Evolutionary conservation across 2,329 filamentous ascomycete species (phyloP), one percentile per base, ranked within the genome.

Genomic region (Ophiocordyceps robertsii): DNA sequence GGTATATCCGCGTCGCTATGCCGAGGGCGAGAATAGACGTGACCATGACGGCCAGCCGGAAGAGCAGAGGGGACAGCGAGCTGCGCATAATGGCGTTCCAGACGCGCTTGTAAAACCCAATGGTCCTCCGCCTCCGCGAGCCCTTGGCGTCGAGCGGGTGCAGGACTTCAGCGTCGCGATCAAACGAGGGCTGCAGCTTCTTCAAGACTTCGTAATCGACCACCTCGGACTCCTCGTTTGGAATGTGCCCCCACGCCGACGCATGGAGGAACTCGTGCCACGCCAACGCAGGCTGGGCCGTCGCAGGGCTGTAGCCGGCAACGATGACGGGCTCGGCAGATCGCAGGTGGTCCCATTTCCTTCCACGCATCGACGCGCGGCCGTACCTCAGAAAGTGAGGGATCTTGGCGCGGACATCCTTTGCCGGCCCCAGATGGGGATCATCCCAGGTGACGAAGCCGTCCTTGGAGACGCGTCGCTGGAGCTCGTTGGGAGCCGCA

Each of bases 11-110:
- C 4, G 72, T 77, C 2, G 88, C 82, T 9, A 98, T 70, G 13
- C 78, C 85, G 21, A 98, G 73, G 5, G 88, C 89, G 43, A 86
- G 69, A 33, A 85, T 74, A 2, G 88, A 94, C 47, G 93, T 93
- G 45, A 80, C 70, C 57, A 95, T 80, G 40, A 95, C 86, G 13
- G 77, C 81, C 17, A 94, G 65, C 41, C 92, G 84, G 58, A 95
- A 86, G 13, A 84, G 67, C 43, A 95, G 68, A 3, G 92, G 92
- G 1, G 95, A 83, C 49, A 95, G 80, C 12, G 88, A 83, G 55
- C 89, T 87, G 45, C 81, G 80, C 54, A 95, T 69, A 27, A 93
- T 68, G 32, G 77, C 73, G 42, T 74, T 72, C 69, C 83, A 82
- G 40, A 82, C 61, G 43, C 78, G 73, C 56, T 77, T 75, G 47